Conservation (phyloP, 805 yeast genomes). For the Isabelozyma pseudorhagii region DNA sequence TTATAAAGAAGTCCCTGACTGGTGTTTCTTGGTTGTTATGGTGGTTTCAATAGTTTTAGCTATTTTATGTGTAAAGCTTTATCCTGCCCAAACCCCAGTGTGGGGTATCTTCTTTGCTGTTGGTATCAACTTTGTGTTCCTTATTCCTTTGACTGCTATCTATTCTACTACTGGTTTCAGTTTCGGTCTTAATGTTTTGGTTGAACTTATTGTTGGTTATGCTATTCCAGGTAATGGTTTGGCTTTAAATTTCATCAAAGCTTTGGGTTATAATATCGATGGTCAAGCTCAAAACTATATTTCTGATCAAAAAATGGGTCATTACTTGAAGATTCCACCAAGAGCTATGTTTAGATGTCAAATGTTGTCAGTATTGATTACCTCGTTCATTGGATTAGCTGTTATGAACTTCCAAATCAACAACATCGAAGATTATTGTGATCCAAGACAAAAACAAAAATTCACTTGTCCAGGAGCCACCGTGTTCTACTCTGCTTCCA, state of each 20-base stretch:
- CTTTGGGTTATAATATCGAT: conserved; percentile 55
- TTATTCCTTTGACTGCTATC: conserved; percentile 27
- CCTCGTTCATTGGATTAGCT: conserved; percentile 22
- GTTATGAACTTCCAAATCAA: conserved; percentile 28
- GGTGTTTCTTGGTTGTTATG: conserved; percentile 23
- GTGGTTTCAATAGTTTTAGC: conserved; percentile 27
- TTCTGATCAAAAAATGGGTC: conserved; percentile 59
- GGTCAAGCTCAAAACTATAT: conserved; percentile 55
- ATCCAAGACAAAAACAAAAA: conserved; percentile 34
- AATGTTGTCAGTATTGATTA: conserved; percentile 20
- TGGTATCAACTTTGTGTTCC: conserved; percentile 29
- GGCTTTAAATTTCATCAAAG: conserved; percentile 49
- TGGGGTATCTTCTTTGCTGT: conserved; percentile 35
- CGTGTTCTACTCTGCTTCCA: conserved; percentile 50
- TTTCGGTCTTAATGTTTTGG: conserved; percentile 34
- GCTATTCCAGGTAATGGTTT: conserved; percentile 35
- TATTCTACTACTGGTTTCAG: conserved; percentile 28
- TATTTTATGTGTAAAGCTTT: conserved; percentile 26
- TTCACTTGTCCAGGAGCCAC: conserved; percentile 37
- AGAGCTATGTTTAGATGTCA: conserved; percentile 48
- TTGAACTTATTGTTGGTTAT: conserved; percentile 34
- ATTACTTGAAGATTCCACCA: conserved; percentile 60
- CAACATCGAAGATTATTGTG: conserved; percentile 37
- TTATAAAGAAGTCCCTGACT: conserved; percentile 34
- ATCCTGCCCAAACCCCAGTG: conserved; percentile 33